Evolutionary conservation across 1,284 basidiomycete genomes (phyloP).

Genomic region (Malassezia sp.): DNA sequence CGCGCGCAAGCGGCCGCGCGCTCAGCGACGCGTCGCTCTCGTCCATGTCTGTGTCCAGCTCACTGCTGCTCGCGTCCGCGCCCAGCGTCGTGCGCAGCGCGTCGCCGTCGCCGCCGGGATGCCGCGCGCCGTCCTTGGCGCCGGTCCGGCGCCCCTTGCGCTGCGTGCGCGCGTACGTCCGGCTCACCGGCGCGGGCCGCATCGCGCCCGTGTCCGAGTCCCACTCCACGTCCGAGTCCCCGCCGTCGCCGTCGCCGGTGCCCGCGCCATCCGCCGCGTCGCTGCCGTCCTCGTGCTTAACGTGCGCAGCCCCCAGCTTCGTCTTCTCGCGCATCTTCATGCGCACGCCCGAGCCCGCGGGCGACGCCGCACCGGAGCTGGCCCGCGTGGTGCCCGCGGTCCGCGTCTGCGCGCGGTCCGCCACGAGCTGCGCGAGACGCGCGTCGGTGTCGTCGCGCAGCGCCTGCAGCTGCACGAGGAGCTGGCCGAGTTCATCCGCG

Average conservation of each 20-base stretch:
- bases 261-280: not conserved
- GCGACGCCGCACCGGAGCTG: too few relatives aligned
- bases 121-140: not conserved
- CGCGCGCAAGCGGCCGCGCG: not conserved
- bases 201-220: not conserved
- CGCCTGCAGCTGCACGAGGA: slow-evolving; percentile 2
- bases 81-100: not conserved
- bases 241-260: not conserved
- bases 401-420: slow-evolving; percentile 1
- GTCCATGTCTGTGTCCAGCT: not conserved
- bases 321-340: not conserved
- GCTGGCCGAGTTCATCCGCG: slow-evolving; percentile 6
- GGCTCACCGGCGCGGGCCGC: not conserved
- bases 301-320: not conserved
- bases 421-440: slow-evolving; percentile 1
- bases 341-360: not conserved
- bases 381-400: too few relatives aligned
- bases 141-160: not conserved
- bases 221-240: slow-evolving; percentile 3
- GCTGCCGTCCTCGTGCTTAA: not conserved
- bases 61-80: not conserved
- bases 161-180: slow-evolving; percentile 7
- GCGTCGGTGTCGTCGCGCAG: slow-evolving; percentile 4
- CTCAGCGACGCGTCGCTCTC: not conserved
- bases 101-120: not conserved